A percentile compares a stretch with the other conserved stretches of the same genome.
Evolutionary conservation across 208 protist species (phyloP).

Genomic region (Wallacemonas collosoma): DNA sequence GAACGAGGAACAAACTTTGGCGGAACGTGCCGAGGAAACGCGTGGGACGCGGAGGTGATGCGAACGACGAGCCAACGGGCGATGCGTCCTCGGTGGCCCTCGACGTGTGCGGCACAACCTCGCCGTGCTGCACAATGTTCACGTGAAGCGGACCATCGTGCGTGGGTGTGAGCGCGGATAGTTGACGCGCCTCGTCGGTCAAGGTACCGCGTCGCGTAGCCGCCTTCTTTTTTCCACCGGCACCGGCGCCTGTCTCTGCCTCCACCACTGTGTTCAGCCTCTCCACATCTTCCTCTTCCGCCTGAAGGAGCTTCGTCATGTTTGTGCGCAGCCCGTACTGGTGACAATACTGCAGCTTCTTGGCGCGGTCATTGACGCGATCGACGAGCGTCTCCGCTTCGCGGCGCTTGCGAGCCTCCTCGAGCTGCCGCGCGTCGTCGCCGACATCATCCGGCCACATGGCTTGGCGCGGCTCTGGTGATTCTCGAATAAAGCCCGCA

Average conservation of each 20-base stretch:
- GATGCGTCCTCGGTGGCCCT: not conserved
- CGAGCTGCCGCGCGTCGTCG: constrained; percentile 10
- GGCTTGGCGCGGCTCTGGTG: constrained; percentile 52
- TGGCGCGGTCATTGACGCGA: constrained; percentile 23
- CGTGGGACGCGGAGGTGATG: not conserved
- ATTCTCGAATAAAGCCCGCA: constrained; percentile 66
- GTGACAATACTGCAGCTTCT: constrained; percentile 6
- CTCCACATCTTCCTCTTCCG: constrained; percentile 26
- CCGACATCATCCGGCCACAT: constrained; percentile 71
- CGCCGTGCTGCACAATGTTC: constrained; percentile 37
- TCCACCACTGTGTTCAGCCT: not conserved
- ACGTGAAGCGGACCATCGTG: constrained; percentile 45
- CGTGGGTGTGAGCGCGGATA: constrained; percentile 20
- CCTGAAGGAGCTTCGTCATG: constrained; percentile 21
- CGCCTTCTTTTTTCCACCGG: not conserved
- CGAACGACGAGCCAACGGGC: not conserved
- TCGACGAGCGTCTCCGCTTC: constrained; percentile 15
- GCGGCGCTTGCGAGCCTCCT: not conserved
- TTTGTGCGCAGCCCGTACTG: constrained; percentile 12
- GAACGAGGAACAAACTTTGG: constrained; percentile 74
- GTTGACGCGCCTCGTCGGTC: constrained; percentile 6
- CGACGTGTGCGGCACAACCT: not conserved
- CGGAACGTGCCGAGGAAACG: constrained; percentile 74
- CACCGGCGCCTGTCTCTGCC: not conserved
- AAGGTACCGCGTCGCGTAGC: not conserved